Evolutionary conservation across 768 basidiomycete genomes (phyloP), one percentile per base, ranked within the genome.

Genomic region (Lactarius evosmus): DNA sequence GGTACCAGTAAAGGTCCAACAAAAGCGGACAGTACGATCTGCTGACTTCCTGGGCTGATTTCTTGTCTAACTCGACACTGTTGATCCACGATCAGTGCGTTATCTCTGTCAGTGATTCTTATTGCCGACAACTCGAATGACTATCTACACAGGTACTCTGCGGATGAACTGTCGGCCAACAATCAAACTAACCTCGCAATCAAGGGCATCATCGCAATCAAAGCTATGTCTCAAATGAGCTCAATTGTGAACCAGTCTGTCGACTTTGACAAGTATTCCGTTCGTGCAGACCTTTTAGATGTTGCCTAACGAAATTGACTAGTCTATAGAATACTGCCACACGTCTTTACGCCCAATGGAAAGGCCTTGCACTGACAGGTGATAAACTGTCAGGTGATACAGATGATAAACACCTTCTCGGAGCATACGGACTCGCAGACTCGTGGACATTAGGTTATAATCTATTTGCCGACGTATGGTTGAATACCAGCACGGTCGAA

Each of bases 101-200:
- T 60, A 79, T 82, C 67, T 83, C 83, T 67, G 77, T 79, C 27
- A 80, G 78, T 81, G 29, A 80, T 81, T 0, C 16, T 7, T 29
- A 22, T 4, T 17, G 8, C 53, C 46, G 44, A 64, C 17, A 27
- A 63, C 36, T 38, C 53, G 53, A 50, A 32, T 4, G 52, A 29
- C 36, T 14, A 17, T 17, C 25, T 19, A 19, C 32, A 62, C 49
- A 68, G 70, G 46, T 27, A 27, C 3, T 54, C 61, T 14, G 61
- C 65, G 4, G 67, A 71, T 51, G 8, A 16, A 0, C n/a, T 33
- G 22, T 25, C 55, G 14, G 59, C 27, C 19, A 78, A 78, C 8
- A 87, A 88, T 67, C 84, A 86, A 69, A 88, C 86, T 12, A 88
- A 87, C 69, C 76, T 87, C 25, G 87, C 86, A 5, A 83, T 88